A percentile compares a stretch with the other conserved stretches of the same genome.
These are phyloP conservation scores for Scleromitrula shiraiana DNA, from an alignment of 2,329 filamentous ascomycete genomes.

Conservation along the genomic window DNA sequence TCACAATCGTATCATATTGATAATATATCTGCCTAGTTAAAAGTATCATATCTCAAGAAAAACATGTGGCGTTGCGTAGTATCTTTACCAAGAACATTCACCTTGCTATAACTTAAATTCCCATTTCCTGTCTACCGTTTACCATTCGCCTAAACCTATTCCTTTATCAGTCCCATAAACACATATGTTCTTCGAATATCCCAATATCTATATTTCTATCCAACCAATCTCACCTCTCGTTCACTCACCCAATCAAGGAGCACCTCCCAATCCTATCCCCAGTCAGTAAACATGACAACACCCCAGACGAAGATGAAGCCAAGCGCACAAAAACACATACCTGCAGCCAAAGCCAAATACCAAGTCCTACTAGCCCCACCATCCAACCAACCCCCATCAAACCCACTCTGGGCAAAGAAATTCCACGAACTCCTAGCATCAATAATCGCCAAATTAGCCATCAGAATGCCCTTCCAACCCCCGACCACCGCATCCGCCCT, in stretches of 20 bases:
- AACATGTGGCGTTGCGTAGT: no score
- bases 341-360: constrained; percentile 74
- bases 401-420: constrained; percentile 63
- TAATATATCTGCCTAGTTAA: no score
- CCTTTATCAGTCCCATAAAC: no score
- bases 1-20: no score
- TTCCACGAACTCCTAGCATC: constrained; percentile 61
- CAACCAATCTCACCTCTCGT: no score
- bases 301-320: background rate
- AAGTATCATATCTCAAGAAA: no score
- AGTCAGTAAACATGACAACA: background rate
- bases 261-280: constrained; percentile 1
- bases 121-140: no score
- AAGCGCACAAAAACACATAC: constrained; percentile 32
- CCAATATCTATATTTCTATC: no score
- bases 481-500: constrained; percentile 57
- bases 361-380: constrained; percentile 77
- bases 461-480: constrained; percentile 81
- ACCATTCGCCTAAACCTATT: no score
- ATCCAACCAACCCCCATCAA: constrained; percentile 65
- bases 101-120: no score
- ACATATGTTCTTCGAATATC: no score
- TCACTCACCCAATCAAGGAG: background rate
- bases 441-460: constrained; percentile 71
- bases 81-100: no score